A percentile compares a stretch with the other conserved stretches of the same genome.
phyloP scores from a whole-genome alignment of 2,329 filamentous ascomycete species.

The Cladosporium cucumerinum region DNA sequence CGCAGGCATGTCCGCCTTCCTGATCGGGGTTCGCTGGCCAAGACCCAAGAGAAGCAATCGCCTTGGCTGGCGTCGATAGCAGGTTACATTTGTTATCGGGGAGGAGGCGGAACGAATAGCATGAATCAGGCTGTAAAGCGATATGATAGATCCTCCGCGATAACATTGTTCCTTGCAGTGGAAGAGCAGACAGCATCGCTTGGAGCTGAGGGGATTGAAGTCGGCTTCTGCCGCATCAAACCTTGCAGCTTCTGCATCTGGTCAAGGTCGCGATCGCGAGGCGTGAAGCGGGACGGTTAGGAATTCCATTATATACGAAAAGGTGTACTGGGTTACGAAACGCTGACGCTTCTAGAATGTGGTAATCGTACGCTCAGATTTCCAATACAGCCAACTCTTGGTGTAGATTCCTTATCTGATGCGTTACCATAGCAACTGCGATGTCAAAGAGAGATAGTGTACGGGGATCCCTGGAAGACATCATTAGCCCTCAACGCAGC shows the following conservation, averaged over 20 bases:
- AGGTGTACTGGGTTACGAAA: no score
- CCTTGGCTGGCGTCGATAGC: constrained; percentile 7
- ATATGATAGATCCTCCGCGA: background rate
- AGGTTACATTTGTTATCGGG: constrained; percentile 3
- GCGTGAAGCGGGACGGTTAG: no score
- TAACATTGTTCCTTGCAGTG: background rate
- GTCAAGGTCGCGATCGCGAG: background rate
- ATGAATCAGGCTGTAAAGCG: background rate
- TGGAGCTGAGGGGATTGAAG: background rate
- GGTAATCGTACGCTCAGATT: background rate
- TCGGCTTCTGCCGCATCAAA: background rate
- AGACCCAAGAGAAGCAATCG: background rate
- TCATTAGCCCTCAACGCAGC: no score
- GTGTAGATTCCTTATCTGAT: background rate
- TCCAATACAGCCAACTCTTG: background rate
- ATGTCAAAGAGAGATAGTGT: no score
- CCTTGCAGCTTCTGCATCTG: background rate
- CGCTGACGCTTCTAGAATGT: no score
- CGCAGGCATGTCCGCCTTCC: constrained; percentile 3
- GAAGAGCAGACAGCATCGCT: background rate
- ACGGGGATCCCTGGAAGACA: no score
- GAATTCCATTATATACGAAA: no score
- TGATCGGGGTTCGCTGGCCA: constrained; percentile 12
- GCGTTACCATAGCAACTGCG: background rate
- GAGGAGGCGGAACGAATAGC: background rate